Percentiles rank a stretch among this genome's conserved stretches.
These are phyloP conservation scores for Tylopilus intermedius DNA, from an alignment of 768 basidiomycete species.

Conservation along the genomic window DNA sequence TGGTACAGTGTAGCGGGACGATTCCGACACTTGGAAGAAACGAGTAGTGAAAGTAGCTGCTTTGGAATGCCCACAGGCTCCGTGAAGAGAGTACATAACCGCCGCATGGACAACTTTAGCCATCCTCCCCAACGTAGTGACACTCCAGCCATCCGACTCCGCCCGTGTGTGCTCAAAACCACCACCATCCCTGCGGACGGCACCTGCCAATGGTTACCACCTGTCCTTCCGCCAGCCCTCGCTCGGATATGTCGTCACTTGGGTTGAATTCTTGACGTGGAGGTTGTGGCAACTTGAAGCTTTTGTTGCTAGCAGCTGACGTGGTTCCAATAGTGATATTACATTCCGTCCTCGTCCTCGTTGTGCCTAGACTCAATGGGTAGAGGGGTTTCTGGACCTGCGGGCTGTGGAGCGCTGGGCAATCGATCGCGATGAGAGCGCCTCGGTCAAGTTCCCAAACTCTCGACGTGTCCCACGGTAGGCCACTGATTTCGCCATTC, in stretches of 20 bases:
- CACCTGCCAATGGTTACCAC: neutral
- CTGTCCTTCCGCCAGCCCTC: neutral
- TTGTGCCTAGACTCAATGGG: too few relatives aligned
- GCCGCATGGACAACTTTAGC: neutral
- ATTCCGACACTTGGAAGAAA: neutral
- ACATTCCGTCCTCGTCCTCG: too few relatives aligned
- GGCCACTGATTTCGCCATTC: conserved; percentile 11
- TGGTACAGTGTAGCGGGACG: neutral
- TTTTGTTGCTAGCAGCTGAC: too few relatives aligned
- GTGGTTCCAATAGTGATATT: too few relatives aligned
- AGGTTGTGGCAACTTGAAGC: too few relatives aligned
- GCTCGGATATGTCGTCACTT: neutral
- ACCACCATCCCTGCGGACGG: neutral
- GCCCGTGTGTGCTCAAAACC: neutral
- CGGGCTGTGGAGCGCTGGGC: too few relatives aligned
- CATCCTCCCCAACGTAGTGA: neutral
- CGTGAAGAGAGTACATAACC: too few relatives aligned
- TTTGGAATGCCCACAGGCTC: neutral
- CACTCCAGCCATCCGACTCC: neutral
- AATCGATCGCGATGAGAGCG: neutral
- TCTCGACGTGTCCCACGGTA: neutral
- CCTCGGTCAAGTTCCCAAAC: neutral
- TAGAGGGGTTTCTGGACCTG: neutral
- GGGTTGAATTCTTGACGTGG: too few relatives aligned
- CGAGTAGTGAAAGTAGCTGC: neutral